Percentiles rank a stretch among this genome's conserved stretches.
phyloP scores from a whole-genome alignment of 2,329 filamentous ascomycete species.

The Claviceps arundinis region DNA sequence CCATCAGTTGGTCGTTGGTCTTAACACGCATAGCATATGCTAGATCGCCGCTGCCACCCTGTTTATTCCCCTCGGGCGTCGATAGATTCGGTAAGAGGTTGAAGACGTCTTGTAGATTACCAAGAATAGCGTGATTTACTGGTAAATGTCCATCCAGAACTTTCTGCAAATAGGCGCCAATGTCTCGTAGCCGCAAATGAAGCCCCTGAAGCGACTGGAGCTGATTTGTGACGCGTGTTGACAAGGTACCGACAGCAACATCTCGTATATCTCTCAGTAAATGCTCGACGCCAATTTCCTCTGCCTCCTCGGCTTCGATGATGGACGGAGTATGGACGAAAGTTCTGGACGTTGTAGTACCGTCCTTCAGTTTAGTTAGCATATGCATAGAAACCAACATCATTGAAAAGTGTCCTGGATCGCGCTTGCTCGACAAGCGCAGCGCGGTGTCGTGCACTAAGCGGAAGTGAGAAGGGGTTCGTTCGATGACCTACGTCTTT shows the following conservation, averaged over 20 bases:
- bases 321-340: slow-evolving; percentile 97
- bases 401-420: too few species aligned
- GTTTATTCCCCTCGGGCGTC: slow-evolving; percentile 58
- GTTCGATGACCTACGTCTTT: slow-evolving; percentile 78
- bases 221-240: slow-evolving; percentile 93
- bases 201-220: slow-evolving; percentile 93
- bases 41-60: slow-evolving; percentile 64
- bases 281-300: slow-evolving; percentile 98
- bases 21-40: slow-evolving; percentile 97
- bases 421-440: not conserved
- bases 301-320: slow-evolving; percentile 97
- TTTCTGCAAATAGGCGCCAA: slow-evolving; percentile 89
- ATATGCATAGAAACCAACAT: not conserved
- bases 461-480: too few species aligned
- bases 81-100: slow-evolving; percentile 94
- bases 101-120: slow-evolving; percentile 98
- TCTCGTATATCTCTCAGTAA: slow-evolving; percentile 95
- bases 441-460: too few species aligned
- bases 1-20: slow-evolving; percentile 98
- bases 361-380: slow-evolving; percentile 49
- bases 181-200: slow-evolving; percentile 87
- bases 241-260: slow-evolving; percentile 91
- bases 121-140: slow-evolving; percentile 92
- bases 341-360: slow-evolving; percentile 90
- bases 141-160: slow-evolving; percentile 86